A percentile compares a stretch with the other conserved stretches of the same genome.
Conservation (phyloP, 345 rosid species). For the Erucastrum elatum region DNA sequence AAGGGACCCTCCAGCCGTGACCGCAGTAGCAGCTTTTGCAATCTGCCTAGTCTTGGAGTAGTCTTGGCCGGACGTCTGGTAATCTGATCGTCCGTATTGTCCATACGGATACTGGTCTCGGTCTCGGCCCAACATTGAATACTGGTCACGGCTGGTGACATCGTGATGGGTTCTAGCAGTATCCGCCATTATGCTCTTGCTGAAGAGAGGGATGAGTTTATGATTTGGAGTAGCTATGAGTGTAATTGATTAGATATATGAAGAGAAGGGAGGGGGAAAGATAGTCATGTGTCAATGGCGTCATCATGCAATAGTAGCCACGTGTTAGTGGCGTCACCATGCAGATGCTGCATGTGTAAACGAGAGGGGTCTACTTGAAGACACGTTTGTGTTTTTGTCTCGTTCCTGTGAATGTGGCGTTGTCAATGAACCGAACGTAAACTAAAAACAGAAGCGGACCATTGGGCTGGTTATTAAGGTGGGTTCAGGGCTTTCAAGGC, state of each 20-base stretch:
- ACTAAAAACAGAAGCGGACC: background rate
- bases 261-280: background rate
- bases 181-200: conserved; percentile 27
- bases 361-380: conserved; percentile 14
- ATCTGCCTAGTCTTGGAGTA: conserved; percentile 57
- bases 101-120: conserved; percentile 45
- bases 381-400: conserved; percentile 34
- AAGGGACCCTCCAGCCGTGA: conserved; percentile 77
- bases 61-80: conserved; percentile 21
- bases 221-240: background rate
- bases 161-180: conserved; percentile 40
- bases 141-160: conserved; percentile 14
- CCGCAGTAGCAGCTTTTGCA: conserved; percentile 80
- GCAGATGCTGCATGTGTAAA: conserved; percentile 41
- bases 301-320: conserved; percentile 29
- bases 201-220: conserved; percentile 4
- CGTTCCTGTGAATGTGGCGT: background rate
- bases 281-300: conserved; percentile 27
- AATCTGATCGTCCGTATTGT: conserved; percentile 47
- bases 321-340: conserved; percentile 38
- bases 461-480: conserved; percentile 5
- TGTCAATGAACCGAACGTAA: conserved; percentile 28
- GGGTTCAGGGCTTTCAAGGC: background rate
- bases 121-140: conserved; percentile 24
- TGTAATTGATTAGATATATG: conserved; percentile 21